Evolutionary conservation across 345 rosid genomes (phyloP), one percentile per base, ranked within the genome.

Genomic region (Diplotaxis tenuifolia): DNA sequence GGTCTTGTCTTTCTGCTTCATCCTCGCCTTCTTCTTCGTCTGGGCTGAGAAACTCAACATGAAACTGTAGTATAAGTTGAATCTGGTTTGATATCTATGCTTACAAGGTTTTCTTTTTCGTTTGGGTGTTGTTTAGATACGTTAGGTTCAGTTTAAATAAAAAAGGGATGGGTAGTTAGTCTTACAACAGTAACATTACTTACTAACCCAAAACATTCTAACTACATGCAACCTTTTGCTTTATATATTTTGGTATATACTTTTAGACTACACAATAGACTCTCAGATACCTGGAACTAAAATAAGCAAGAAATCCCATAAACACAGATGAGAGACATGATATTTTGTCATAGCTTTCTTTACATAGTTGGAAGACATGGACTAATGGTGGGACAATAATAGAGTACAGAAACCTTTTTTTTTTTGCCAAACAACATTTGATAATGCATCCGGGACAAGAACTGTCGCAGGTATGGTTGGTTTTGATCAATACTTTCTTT

Each of bases 11-110:
- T n/a, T n/a, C n/a, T n/a, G n/a, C n/a, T n/a, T n/a, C n/a, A n/a
- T n/a, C n/a, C n/a, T n/a, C n/a, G n/a, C n/a, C 93, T 22, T 72
- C 91, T 23, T 82, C 91, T 21, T 71, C 89, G 42, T 83, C 89
- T 52, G 31, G 38, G 21, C 29, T 77, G 40, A 53, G 50, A 12
- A 66, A 77, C 60, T 40, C 64, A 57, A 34, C 72, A 36, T 71
- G 36, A 77, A 70, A 40, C 59, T 69, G 21, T 38, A 14, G 29
- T 49, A 11, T 0, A 60, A 67, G 56, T 52, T 34, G 28, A 60
- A 23, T 50, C 68, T 36, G 31, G 62, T 67, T 67, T 68, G 49
- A 52, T 25, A 15, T 61, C 23, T 59, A 34, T 68, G 73, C 36
- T 36, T 15, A 38, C 68, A 75, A 36, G n/a, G n/a, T n/a, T 42